phyloP scores from a whole-genome alignment of 768 basidiomycete genomes.

The Hericium alpestre region DNA sequence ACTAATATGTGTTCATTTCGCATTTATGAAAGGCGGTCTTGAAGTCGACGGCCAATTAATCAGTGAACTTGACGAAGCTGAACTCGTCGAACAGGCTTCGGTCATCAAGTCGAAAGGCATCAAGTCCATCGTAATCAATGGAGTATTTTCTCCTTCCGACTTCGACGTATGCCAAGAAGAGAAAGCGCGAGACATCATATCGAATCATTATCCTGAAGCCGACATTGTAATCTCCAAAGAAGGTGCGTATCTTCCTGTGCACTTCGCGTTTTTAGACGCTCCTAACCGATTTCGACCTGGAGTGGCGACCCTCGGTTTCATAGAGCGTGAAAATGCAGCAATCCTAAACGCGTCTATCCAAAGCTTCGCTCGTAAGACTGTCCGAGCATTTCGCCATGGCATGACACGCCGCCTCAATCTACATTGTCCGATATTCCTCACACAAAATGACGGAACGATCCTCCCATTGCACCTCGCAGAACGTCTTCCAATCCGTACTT shows the following conservation, averaged over 20 bases:
- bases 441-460: constrained; percentile 52
- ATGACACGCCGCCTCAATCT: constrained; percentile 25
- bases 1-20: constrained; percentile 25
- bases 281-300: constrained; percentile 11
- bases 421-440: constrained; percentile 36
- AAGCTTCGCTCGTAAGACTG: constrained; percentile 45
- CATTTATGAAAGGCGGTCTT: constrained; percentile 29
- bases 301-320: constrained; percentile 49
- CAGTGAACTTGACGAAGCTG: constrained; percentile 27
- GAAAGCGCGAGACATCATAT: constrained; percentile 31
- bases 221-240: background rate
- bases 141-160: constrained; percentile 41
- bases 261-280: background rate
- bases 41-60: constrained; percentile 40
- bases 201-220: background rate
- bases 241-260: background rate
- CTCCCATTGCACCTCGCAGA: constrained; percentile 39
- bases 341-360: constrained; percentile 60
- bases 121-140: constrained; percentile 31
- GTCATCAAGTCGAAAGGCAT: constrained; percentile 24
- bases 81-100: constrained; percentile 35
- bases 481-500: constrained; percentile 52
- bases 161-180: constrained; percentile 35
- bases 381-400: constrained; percentile 42
- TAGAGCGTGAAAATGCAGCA: constrained; percentile 58